Conservation (phyloP, 352 stramenopile species). For the Phytopythium montanum region DNA sequence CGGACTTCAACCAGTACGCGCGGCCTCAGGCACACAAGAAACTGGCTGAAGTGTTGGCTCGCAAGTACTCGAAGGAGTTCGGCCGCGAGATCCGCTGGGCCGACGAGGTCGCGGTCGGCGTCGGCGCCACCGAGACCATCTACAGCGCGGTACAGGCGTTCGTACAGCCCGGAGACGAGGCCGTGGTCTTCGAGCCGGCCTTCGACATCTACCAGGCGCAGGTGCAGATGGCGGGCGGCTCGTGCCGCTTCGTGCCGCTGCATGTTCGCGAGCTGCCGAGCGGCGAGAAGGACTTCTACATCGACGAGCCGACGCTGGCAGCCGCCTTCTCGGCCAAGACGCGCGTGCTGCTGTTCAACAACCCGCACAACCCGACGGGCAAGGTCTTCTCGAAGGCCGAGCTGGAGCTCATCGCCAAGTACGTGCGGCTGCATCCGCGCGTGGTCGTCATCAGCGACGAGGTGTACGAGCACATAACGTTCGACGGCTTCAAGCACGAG, state of each 20-base stretch:
- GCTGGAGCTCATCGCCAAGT: constrained; percentile 91
- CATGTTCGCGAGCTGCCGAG: constrained; percentile 30
- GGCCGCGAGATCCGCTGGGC: constrained; percentile 84
- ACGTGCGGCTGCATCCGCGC: constrained; percentile 77
- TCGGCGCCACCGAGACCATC: constrained; percentile 94
- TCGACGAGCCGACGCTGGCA: constrained; percentile 87
- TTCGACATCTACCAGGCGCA: constrained; percentile 96
- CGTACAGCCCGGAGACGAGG: constrained; percentile 93
- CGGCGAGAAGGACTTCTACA: constrained; percentile 58
- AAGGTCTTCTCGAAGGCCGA: constrained; percentile 95
- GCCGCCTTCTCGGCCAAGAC: constrained; percentile 90
- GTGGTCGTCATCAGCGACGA: constrained; percentile 97
- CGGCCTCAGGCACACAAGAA: constrained; percentile 87
- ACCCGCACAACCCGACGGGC: constrained; percentile 98
- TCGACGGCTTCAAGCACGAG: constrained; percentile 67
- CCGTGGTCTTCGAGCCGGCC: constrained; percentile 96
- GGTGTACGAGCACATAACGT: constrained; percentile 98
- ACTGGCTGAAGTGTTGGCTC: constrained; percentile 81
- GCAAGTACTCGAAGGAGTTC: constrained; percentile 89
- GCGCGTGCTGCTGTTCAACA: constrained; percentile 96
- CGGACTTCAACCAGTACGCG: constrained; percentile 94
- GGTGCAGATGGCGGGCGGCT: constrained; percentile 81
- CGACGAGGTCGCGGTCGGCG: constrained; percentile 92
- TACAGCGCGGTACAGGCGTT: constrained; percentile 92
- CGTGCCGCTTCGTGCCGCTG: constrained; percentile 84